phyloP scores from a whole-genome alignment of 73 alveolate genomes.

The Symbiodinium pilosum region DNA sequence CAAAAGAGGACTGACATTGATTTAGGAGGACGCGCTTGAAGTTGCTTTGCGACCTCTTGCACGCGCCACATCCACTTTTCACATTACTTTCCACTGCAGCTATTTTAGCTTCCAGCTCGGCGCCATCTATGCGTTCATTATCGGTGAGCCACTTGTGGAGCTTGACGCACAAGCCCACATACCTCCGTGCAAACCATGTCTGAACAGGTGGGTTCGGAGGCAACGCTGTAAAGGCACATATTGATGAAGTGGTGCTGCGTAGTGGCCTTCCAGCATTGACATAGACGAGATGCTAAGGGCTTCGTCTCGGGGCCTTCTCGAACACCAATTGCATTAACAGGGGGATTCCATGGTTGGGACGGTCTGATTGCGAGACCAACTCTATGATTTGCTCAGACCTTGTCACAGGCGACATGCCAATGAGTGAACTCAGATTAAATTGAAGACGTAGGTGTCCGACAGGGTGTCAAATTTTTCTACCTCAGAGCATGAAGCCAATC shows the following conservation, averaged over 20 bases:
- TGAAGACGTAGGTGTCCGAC: neutral
- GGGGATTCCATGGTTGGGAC: slow-evolving; percentile 86
- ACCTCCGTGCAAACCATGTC: too few relatives aligned
- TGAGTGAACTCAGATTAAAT: neutral
- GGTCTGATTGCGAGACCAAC: slow-evolving; percentile 46
- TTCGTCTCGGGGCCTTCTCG: slow-evolving; percentile 30
- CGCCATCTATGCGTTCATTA: slow-evolving; percentile 16
- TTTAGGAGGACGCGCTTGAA: slow-evolving; percentile 82
- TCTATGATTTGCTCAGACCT: slow-evolving; percentile 89
- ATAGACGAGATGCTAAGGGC: neutral
- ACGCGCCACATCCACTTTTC: neutral
- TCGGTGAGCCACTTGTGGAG: slow-evolving; percentile 94
- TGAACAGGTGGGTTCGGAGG: too few relatives aligned
- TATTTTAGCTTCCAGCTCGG: slow-evolving; percentile 41
- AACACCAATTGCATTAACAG: slow-evolving; percentile 88
- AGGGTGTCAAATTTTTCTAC: slow-evolving; percentile 70
- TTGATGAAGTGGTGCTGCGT: slow-evolving; percentile 95
- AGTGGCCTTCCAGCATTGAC: slow-evolving; percentile 31
- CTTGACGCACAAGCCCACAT: slow-evolving; percentile 88
- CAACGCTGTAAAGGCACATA: slow-evolving; percentile 12
- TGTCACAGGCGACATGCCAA: too few relatives aligned
- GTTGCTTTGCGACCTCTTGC: slow-evolving; percentile 83
- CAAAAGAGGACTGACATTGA: slow-evolving; percentile 85
- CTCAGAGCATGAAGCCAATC: neutral
- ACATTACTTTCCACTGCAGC: neutral